Evolutionary conservation across 179 eudicot genomes (phyloP).

Genomic region (Beta lomatogona): DNA sequence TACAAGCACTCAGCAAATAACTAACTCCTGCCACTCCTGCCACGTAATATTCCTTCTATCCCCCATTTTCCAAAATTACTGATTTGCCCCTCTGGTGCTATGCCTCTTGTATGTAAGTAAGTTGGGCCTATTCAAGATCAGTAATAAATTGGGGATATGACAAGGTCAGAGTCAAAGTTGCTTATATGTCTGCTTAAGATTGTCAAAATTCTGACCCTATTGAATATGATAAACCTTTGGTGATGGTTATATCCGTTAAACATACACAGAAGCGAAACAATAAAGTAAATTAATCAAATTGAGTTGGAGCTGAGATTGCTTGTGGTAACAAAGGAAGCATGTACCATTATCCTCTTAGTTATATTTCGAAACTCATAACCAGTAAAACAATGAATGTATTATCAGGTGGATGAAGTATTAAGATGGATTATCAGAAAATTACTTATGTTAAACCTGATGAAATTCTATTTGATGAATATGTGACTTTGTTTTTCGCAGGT

Average conservation of each 20-base stretch:
- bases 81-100: no score
- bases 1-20: no score
- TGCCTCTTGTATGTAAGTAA: no score
- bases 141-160: background rate
- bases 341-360: background rate
- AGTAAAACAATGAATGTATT: background rate
- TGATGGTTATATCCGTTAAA: background rate
- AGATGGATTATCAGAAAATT: background rate
- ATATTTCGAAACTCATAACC: background rate
- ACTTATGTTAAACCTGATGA: background rate
- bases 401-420: background rate
- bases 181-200: background rate
- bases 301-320: background rate
- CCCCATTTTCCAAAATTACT: no score
- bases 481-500: background rate
- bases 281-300: no score
- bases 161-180: background rate
- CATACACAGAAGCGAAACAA: background rate
- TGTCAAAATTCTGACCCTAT: background rate
- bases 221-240: background rate
- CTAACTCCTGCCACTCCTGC: no score
- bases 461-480: background rate
- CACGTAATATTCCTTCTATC: no score
- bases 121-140: no score
- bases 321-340: conserved; percentile 7